Evolutionary conservation across 2,329 filamentous ascomycete genomes (phyloP).

Genomic region (Aspergillus sergii): DNA sequence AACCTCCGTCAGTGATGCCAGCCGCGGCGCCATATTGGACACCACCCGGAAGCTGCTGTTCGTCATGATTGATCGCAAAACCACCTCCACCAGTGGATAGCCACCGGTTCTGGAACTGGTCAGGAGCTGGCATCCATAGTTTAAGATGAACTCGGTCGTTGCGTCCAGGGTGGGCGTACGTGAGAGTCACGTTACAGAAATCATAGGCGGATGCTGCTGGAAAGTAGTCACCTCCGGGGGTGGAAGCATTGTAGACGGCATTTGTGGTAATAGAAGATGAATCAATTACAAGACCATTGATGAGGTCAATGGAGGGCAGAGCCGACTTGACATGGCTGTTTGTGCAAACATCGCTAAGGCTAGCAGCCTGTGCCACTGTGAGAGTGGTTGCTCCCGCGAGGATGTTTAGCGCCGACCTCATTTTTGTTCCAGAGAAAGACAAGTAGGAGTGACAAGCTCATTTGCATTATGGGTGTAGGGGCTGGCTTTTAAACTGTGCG

Average conservation of each 20-base stretch:
- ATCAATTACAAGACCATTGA: not conserved
- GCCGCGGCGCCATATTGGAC: slow-evolving; percentile 46
- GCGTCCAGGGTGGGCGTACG: slow-evolving; percentile 49
- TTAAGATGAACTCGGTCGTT: slow-evolving; percentile 40
- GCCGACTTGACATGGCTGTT: not conserved
- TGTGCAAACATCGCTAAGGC: not conserved
- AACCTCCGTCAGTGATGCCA: slow-evolving; percentile 49
- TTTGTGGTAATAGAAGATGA: not conserved
- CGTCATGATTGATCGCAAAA: slow-evolving; percentile 43
- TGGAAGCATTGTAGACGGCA: not conserved
- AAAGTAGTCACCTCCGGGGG: slow-evolving; percentile 9
- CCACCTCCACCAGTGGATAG: slow-evolving; percentile 53
- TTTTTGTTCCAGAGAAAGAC: not conserved
- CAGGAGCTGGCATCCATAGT: slow-evolving; percentile 49
- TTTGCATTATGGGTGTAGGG: not conserved
- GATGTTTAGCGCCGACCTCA: not conserved
- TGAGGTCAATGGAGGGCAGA: not conserved
- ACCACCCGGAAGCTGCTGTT: slow-evolving; percentile 31
- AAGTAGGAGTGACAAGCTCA: not conserved
- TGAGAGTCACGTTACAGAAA: slow-evolving; percentile 52
- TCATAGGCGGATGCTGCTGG: slow-evolving; percentile 17
- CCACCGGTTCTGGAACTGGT: slow-evolving; percentile 50
- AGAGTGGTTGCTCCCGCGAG: not conserved
- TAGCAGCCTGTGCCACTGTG: not conserved
- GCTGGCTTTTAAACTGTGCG: not conserved